Percentiles rank a stretch among this genome's conserved stretches.
Conservation (phyloP, 208 protist genomes). For the Leishmania major region DNA sequence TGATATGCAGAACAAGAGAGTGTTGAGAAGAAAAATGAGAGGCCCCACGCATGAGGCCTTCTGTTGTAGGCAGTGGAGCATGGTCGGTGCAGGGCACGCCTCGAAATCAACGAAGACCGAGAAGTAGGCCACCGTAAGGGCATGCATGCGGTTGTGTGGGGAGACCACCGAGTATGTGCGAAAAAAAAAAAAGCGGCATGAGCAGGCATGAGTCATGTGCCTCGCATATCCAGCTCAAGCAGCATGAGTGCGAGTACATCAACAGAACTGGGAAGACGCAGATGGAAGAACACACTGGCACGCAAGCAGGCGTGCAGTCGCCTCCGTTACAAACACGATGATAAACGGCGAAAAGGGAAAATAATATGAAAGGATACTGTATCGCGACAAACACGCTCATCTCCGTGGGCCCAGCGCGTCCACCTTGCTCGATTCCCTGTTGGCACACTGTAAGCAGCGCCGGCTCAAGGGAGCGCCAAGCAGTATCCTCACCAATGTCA, state of each 20-base stretch:
- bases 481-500: too few relatives aligned
- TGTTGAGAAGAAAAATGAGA: background rate
- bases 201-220: too few relatives aligned
- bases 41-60: background rate
- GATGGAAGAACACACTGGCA: background rate
- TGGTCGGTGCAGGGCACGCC: too few relatives aligned
- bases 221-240: background rate
- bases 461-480: too few relatives aligned
- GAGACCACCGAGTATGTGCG: background rate
- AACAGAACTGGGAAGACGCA: background rate
- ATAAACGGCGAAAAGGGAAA: too few relatives aligned
- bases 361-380: too few relatives aligned
- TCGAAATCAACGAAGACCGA: background rate
- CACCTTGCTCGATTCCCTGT: too few relatives aligned
- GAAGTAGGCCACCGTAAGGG: background rate
- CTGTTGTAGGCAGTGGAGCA: background rate
- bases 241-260: background rate
- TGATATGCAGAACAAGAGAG: background rate
- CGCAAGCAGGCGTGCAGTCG: too few relatives aligned
- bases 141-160: background rate
- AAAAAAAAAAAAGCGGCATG: background rate
- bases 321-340: too few relatives aligned
- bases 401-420: too few relatives aligned
- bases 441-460: too few relatives aligned
- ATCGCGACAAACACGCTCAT: too few relatives aligned